Percentiles rank a stretch among this genome's conserved stretches.
Conservation (phyloP, 305 asterid species). For the Solanum hybrid region DNA sequence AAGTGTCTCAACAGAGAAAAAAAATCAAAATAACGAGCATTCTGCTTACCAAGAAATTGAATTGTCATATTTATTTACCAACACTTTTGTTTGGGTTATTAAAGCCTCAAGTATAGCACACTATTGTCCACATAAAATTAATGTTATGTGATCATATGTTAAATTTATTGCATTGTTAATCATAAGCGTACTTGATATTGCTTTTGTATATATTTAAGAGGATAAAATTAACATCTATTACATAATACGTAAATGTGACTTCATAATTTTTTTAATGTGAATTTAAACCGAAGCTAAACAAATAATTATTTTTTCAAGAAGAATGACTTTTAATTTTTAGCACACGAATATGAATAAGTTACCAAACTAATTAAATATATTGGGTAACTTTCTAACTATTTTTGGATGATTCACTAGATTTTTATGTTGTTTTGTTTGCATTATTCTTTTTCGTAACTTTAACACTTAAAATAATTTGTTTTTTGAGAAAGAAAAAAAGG, state of each 20-base stretch:
- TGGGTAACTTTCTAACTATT: background rate
- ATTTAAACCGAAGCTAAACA: background rate
- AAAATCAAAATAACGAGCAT: background rate
- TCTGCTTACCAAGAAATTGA: too few relatives aligned
- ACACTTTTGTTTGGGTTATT: background rate
- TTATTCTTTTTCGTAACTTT: background rate
- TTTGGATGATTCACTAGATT: background rate
- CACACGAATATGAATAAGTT: background rate
- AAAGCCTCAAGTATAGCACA: background rate
- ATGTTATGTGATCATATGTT: background rate
- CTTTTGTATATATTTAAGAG: background rate
- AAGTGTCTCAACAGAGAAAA: background rate
- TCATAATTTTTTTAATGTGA: too few relatives aligned
- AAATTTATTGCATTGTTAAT: background rate
- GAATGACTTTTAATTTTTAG: too few relatives aligned
- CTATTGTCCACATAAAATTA: background rate
- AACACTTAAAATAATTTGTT: background rate
- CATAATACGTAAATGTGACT: too few relatives aligned
- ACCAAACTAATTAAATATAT: background rate
- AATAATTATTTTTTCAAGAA: background rate
- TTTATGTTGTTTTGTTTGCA: background rate
- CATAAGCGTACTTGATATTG: too few relatives aligned
- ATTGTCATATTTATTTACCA: background rate
- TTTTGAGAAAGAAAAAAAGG: background rate
- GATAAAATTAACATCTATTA: too few relatives aligned